Conservation (phyloP, 2,329 filamentous ascomycete genomes). For the Alternaria gaisen region DNA sequence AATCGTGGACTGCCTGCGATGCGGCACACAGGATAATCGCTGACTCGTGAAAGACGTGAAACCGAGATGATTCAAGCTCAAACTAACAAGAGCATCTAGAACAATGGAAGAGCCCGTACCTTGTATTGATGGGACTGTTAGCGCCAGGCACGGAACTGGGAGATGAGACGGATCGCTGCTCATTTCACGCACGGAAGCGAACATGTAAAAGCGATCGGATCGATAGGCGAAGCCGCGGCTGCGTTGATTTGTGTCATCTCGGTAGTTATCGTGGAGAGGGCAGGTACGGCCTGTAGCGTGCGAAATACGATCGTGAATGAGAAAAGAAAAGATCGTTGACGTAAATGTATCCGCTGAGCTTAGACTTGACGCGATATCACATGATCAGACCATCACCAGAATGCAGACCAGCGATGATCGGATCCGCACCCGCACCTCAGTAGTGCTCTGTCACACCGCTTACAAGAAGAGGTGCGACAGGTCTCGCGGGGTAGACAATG, state of each 20-base stretch:
- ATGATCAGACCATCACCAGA: slow-evolving; percentile 11
- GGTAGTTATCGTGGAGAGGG: not conserved
- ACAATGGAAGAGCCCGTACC: not conserved
- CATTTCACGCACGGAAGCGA: slow-evolving; percentile 6
- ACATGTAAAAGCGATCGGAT: not conserved
- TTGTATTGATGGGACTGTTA: not conserved
- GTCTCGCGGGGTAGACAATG: slow-evolving; percentile 12
- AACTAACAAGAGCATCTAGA: slow-evolving; percentile 2
- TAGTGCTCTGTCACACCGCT: slow-evolving; percentile 12
- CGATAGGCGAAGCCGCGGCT: slow-evolving; percentile 7
- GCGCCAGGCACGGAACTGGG: slow-evolving; percentile 11
- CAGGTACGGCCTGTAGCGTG: not conserved
- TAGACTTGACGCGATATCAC: slow-evolving; percentile 21
- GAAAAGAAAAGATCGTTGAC: slow-evolving; percentile 16
- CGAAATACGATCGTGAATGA: not conserved
- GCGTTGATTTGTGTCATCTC: not conserved
- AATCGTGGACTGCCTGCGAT: not conserved
- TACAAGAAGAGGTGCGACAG: slow-evolving; percentile 9
- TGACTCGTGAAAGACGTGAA: not conserved
- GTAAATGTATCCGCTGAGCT: slow-evolving; percentile 8
- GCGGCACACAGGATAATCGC: not conserved
- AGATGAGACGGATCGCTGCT: slow-evolving; percentile 10
- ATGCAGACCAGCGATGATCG: slow-evolving; percentile 9
- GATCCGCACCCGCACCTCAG: slow-evolving; percentile 5
- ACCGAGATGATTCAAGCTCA: not conserved